A percentile compares a stretch with the other conserved stretches of the same genome.
Evolutionary conservation across 2,329 filamentous ascomycete species (phyloP).

Genomic region (Biscogniauxia mediterranea): DNA sequence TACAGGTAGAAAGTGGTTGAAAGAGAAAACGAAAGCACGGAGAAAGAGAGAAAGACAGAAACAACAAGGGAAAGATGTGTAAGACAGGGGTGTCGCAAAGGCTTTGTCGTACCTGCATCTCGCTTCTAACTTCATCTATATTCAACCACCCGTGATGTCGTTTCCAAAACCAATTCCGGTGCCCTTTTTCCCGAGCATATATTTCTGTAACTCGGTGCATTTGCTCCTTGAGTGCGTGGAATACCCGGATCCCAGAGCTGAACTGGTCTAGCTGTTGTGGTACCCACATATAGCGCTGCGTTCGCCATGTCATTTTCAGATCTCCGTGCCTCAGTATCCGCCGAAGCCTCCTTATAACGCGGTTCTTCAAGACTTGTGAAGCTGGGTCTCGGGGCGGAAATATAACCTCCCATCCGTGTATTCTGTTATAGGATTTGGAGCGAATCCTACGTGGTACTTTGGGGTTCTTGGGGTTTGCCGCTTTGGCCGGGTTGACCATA

Average conservation of each 20-base stretch:
- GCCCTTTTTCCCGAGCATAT: background rate
- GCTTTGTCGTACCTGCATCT: constrained; percentile 17
- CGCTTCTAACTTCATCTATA: constrained; percentile 17
- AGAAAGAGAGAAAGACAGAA: background rate
- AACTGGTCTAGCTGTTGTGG: constrained; percentile 5
- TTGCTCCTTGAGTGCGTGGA: constrained; percentile 12
- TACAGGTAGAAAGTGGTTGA: background rate
- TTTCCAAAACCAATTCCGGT: constrained; percentile 9
- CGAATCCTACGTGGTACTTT: background rate
- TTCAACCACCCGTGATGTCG: constrained; percentile 17
- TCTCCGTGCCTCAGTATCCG: constrained; percentile 9
- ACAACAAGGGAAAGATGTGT: background rate
- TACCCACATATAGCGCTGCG: constrained; percentile 9
- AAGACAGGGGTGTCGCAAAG: background rate
- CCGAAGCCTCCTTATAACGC: constrained; percentile 8
- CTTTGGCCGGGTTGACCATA: constrained; percentile 3
- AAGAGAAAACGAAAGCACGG: background rate
- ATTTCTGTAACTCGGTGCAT: constrained; percentile 17
- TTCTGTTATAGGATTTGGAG: constrained; percentile 2
- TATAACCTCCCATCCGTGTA: constrained; percentile 14
- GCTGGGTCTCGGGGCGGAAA: background rate
- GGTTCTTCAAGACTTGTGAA: background rate
- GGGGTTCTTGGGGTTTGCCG: background rate
- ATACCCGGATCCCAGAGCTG: constrained; percentile 16
- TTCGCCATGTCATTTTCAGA: constrained; percentile 3